Evolutionary conservation across 2,329 filamentous ascomycete species (phyloP), one percentile per base, ranked within the genome.

Genomic region (Aspergillus thermomutatus): DNA sequence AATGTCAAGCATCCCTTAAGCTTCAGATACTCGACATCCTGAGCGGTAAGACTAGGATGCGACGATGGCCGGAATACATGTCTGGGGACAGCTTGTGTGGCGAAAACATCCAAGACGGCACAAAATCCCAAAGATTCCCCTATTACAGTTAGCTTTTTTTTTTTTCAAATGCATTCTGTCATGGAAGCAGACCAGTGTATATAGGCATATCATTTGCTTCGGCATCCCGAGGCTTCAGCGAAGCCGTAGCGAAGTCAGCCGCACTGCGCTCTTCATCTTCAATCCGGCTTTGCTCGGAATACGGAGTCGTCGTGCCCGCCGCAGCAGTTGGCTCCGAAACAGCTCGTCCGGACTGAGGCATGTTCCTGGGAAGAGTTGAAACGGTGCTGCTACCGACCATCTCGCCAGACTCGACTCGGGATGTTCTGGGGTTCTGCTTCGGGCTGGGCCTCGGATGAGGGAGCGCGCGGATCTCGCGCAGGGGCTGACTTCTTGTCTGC

Each of bases 1-100:
- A 75, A 59, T 23, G 56, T 66, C 56, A 74, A 75, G 21, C 69
- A 70, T 0, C 73, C 74, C 58, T 75, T 76, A 5, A 55, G 55
- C 46, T 64, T 63, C 4, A 75, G 63, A 40, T 65, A 67, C 6
- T 62, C 53, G 25, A 55, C 52, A 19, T 68, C 66, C 31, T 67
- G 58, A 3, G 60, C 54, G 0, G 60, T 57, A 3, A 69, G 31
- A 2, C 14, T 56, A 49, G 26, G 62, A 53, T 5, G 59, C 58
- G 11, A 69, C 60, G 53, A 60, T 25, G 21, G n/a, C 14, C 11
- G 31, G 9, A 31, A 19, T 28, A 43, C 21, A 11, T 43, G 40
- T 43, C 40, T 43, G 8, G 40, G 40, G n/a, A 43, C n/a, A 11
- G 40, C 40, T 1, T 43, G 40, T 9, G 40, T 19, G 19, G 40